Conservation (phyloP, 495 filamentous ascomycete species). For the Penicillium maclennaniae region DNA sequence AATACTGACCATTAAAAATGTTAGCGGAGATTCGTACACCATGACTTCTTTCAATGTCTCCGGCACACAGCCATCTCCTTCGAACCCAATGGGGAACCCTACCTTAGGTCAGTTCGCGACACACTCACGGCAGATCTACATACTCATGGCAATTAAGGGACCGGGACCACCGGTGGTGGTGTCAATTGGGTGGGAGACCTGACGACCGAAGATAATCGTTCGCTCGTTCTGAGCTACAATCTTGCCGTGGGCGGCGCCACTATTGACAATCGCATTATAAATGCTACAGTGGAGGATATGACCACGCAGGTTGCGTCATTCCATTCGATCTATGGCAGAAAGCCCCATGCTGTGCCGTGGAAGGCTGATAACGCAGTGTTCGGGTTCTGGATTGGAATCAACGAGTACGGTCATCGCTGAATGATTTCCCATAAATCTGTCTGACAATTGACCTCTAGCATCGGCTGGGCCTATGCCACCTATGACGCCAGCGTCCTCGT, state of each 20-base stretch:
- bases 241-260: slow-evolving; percentile 55
- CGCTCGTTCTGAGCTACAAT: slow-evolving; percentile 52
- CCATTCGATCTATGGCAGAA: slow-evolving; percentile 22
- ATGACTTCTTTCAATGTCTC: slow-evolving; percentile 62
- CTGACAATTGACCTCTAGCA: slow-evolving; percentile 15
- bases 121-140: neutral
- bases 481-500: slow-evolving; percentile 42
- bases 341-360: slow-evolving; percentile 53
- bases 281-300: slow-evolving; percentile 24
- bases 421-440: too few species aligned
- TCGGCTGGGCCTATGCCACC: slow-evolving; percentile 60
- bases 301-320: slow-evolving; percentile 29
- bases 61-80: slow-evolving; percentile 52
- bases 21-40: slow-evolving; percentile 57
- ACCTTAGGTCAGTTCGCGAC: slow-evolving; percentile 21
- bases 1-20: neutral
- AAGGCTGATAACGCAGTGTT: slow-evolving; percentile 57
- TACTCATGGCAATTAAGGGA: slow-evolving; percentile 27
- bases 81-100: slow-evolving; percentile 77
- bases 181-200: slow-evolving; percentile 55
- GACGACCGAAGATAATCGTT: slow-evolving; percentile 50
- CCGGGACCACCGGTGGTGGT: slow-evolving; percentile 47
- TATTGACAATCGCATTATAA: slow-evolving; percentile 47
- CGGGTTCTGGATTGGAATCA: slow-evolving; percentile 74
- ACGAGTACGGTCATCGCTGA: slow-evolving; percentile 47